A percentile compares a stretch with the other conserved stretches of the same genome.
These are phyloP conservation scores for Leccinellum rugosiceps DNA, from an alignment of 768 basidiomycete genomes.

Conservation along the genomic window DNA sequence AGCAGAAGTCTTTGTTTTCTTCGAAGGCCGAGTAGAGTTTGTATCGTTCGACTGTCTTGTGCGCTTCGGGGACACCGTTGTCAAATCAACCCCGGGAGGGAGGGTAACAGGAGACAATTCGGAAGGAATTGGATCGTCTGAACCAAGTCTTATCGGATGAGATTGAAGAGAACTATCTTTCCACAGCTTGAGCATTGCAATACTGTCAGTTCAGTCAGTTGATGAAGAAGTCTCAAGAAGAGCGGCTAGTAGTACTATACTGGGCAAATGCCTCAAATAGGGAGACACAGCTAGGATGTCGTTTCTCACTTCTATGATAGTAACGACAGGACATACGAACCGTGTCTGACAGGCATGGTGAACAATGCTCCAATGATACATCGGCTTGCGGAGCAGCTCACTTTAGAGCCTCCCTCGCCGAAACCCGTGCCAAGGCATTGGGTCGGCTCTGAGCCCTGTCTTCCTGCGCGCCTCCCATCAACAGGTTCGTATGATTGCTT, in stretches of 20 bases:
- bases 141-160: not conserved
- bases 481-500: constrained; percentile 41
- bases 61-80: constrained; percentile 12
- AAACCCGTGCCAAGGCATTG: constrained; percentile 37
- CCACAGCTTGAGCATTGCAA: constrained; percentile 26
- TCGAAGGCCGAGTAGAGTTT: constrained; percentile 1
- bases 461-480: constrained; percentile 69
- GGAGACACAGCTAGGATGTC: not conserved
- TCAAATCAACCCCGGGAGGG: not conserved
- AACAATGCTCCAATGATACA: constrained; percentile 47
- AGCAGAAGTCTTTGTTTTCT: constrained; percentile 8
- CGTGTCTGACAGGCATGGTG: constrained; percentile 35
- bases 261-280: constrained; percentile 2
- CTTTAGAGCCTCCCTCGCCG: constrained; percentile 13
- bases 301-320: constrained; percentile 16
- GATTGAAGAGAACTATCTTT: constrained; percentile 14
- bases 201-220: too few relatives aligned
- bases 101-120: constrained; percentile 14
- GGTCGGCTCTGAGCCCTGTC: constrained; percentile 49
- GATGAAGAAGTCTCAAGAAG: too few relatives aligned
- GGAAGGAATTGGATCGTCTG: constrained; percentile 20
- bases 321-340: not conserved
- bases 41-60: constrained; percentile 3
- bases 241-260: too few relatives aligned
- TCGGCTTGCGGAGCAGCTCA: constrained; percentile 27